phyloP scores from a whole-genome alignment of 1,284 basidiomycete genomes.

The Pseudozyma tsukubaensis region DNA sequence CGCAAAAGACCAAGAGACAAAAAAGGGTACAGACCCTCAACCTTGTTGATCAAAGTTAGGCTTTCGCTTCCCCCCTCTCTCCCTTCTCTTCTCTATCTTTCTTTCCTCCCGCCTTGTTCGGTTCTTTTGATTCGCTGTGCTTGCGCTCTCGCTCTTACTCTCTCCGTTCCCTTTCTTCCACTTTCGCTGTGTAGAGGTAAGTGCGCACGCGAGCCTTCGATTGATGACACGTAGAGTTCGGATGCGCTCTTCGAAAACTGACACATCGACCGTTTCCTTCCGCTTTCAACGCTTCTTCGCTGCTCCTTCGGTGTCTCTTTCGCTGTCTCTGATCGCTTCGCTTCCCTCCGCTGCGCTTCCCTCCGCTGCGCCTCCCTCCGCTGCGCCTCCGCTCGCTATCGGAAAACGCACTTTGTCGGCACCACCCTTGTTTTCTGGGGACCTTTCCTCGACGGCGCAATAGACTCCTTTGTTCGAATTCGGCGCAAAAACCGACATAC shows the following conservation, averaged over 20 bases:
- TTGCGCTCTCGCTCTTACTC: neutral
- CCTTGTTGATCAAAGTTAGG: constrained; percentile 28
- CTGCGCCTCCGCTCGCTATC: neutral
- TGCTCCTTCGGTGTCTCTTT: too few relatives aligned
- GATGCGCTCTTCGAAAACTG: neutral
- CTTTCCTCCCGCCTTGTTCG: neutral
- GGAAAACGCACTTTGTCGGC: neutral
- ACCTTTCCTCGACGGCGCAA: neutral
- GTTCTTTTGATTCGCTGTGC: neutral
- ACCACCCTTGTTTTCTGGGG: neutral
- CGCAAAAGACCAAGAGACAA: neutral
- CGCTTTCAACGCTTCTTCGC: too few relatives aligned
- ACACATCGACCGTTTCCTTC: neutral
- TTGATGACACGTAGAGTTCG: too few relatives aligned
- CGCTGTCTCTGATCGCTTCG: too few relatives aligned
- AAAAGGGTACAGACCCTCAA: constrained; percentile 26
- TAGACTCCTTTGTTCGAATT: neutral
- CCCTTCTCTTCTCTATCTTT: neutral
- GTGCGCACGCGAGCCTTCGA: too few relatives aligned
- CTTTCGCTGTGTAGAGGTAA: too few relatives aligned
- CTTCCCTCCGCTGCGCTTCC: neutral
- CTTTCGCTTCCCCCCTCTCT: neutral
- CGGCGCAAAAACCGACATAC: too few relatives aligned
- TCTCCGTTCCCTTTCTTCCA: neutral
- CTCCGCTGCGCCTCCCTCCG: neutral